Conservation (phyloP, 1,139 yeast species). For the Magnusiomyces suaveolens region DNA sequence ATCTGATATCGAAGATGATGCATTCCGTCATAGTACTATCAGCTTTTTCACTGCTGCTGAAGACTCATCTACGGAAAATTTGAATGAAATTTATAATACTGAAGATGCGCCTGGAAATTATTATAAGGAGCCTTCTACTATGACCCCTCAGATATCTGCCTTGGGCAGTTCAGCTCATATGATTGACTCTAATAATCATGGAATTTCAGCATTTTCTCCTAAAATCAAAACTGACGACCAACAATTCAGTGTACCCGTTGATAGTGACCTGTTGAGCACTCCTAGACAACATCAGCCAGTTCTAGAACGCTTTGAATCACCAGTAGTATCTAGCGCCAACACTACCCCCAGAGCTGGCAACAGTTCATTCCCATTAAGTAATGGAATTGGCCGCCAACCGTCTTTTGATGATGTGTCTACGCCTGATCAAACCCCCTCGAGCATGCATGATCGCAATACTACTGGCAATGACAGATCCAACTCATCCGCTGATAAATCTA, state of each 20-base stretch:
- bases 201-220: neutral
- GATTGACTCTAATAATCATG: neutral
- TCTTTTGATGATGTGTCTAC: neutral
- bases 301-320: neutral
- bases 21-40: constrained; percentile 5
- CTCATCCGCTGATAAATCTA: neutral
- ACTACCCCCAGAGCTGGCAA: neutral
- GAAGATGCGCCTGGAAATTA: neutral
- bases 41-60: constrained; percentile 4
- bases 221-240: neutral
- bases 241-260: neutral
- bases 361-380: neutral
- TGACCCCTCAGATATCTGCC: neutral
- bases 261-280: too few relatives aligned
- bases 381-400: neutral
- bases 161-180: neutral
- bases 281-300: too few relatives aligned
- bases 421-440: neutral
- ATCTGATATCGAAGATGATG: neutral
- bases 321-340: neutral
- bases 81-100: neutral
- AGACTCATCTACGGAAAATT: constrained; percentile 2
- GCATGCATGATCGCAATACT: neutral
- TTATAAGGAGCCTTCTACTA: neutral
- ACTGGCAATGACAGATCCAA: neutral